Conservation (phyloP, 1,284 basidiomycete species). For the Coniferiporia sulphurascens region DNA sequence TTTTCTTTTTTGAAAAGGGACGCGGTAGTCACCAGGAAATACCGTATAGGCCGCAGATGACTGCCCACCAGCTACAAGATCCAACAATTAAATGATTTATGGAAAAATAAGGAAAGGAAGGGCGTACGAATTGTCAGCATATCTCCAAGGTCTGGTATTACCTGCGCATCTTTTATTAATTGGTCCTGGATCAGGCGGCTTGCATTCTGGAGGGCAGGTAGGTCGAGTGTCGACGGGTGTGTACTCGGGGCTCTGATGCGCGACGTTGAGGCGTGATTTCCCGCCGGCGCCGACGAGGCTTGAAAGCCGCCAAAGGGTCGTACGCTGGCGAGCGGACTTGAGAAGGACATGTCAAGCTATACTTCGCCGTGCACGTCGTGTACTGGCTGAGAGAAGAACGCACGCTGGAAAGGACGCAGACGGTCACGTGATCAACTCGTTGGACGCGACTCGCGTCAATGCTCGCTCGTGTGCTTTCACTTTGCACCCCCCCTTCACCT, state of each 20-base stretch:
- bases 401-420: neutral
- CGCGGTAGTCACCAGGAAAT: slow-evolving; percentile 71
- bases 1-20: slow-evolving; percentile 76
- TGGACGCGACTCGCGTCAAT: slow-evolving; percentile 5
- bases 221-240: slow-evolving; percentile 43
- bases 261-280: slow-evolving; percentile 14
- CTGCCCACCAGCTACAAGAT: slow-evolving; percentile 46
- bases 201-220: slow-evolving; percentile 59
- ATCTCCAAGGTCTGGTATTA: slow-evolving; percentile 69
- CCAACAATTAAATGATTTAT: slow-evolving; percentile 16
- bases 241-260: slow-evolving; percentile 13
- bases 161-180: slow-evolving; percentile 63
- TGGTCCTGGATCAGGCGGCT: slow-evolving; percentile 62
- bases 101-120: neutral
- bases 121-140: slow-evolving; percentile 50
- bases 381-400: neutral
- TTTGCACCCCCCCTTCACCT: neutral
- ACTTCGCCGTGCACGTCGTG: neutral
- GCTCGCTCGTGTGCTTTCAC: neutral
- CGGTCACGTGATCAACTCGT: slow-evolving; percentile 7
- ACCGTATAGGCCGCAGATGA: slow-evolving; percentile 74
- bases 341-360: slow-evolving; percentile 1
- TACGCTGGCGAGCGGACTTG: neutral
- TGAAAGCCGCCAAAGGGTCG: slow-evolving; percentile 9
- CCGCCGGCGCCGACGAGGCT: neutral